These are phyloP conservation scores for Neurospora sp. DNA, from an alignment of 495 filamentous ascomycete species.

Conservation along the genomic window DNA sequence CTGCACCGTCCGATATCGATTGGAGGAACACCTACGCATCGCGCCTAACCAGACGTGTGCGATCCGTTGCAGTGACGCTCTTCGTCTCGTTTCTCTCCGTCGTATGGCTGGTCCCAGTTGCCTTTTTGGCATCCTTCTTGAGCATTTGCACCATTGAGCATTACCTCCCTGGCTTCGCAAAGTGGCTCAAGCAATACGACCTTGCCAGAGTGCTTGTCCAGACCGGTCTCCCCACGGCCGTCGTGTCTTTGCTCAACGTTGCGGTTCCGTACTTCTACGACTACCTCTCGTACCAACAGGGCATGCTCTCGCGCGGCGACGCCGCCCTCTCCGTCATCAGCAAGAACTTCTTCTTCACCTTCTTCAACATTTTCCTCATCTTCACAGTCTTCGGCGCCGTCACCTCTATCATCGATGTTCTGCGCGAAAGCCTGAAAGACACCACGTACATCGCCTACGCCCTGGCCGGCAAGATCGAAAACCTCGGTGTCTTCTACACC, in stretches of 20 bases:
- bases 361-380: constrained; percentile 96
- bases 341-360: constrained; percentile 99
- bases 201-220: constrained; percentile 67
- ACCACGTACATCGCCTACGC: constrained; percentile 65
- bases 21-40: constrained; percentile 93
- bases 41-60: constrained; percentile 56
- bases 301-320: constrained; percentile 88
- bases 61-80: constrained; percentile 71
- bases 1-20: constrained; percentile 77
- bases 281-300: constrained; percentile 80
- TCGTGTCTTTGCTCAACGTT: constrained; percentile 76
- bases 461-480: constrained; percentile 64
- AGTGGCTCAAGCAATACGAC: constrained; percentile 53
- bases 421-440: constrained; percentile 66
- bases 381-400: constrained; percentile 88
- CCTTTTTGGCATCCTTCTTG: constrained; percentile 67
- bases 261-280: constrained; percentile 91
- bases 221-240: constrained; percentile 76
- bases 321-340: constrained; percentile 92
- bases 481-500: constrained; percentile 73
- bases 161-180: constrained; percentile 59
- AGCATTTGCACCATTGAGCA: constrained; percentile 67
- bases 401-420: constrained; percentile 54
- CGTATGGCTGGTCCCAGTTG: constrained; percentile 80
- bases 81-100: constrained; percentile 74